A percentile compares a stretch with the other conserved stretches of the same genome.
Evolutionary conservation across 805 yeast genomes (phyloP).

Genomic region (Priceomyces carsonii): DNA sequence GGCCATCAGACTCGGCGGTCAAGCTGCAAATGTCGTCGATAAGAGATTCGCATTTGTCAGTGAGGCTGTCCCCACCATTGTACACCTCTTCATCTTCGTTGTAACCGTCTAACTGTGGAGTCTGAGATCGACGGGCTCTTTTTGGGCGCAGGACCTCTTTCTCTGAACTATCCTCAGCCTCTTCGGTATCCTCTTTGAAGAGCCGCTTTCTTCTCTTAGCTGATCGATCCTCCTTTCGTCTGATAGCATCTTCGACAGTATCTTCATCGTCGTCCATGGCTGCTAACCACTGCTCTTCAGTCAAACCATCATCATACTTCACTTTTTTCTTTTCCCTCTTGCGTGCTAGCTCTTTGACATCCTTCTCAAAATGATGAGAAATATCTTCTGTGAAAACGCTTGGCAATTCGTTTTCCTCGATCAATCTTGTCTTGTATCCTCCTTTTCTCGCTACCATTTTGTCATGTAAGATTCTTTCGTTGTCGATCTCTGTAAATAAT

Average conservation of each 20-base stretch:
- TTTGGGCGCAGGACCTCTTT: slow-evolving; percentile 19
- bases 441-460: slow-evolving; percentile 30
- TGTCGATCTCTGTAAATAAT: slow-evolving; percentile 60
- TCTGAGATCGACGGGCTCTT: slow-evolving; percentile 16
- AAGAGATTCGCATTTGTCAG: slow-evolving; percentile 31
- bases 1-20: slow-evolving; percentile 46
- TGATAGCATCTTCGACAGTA: slow-evolving; percentile 59
- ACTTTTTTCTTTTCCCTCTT: slow-evolving; percentile 77
- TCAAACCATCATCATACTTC: slow-evolving; percentile 83
- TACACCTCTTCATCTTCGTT: slow-evolving; percentile 28
- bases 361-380: slow-evolving; percentile 50
- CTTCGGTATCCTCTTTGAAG: slow-evolving; percentile 20
- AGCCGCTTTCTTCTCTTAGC: slow-evolving; percentile 34
- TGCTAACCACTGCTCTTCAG: slow-evolving; percentile 92
- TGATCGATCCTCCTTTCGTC: slow-evolving; percentile 47
- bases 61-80: slow-evolving; percentile 17
- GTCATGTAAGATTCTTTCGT: slow-evolving; percentile 47
- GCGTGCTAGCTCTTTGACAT: slow-evolving; percentile 52
- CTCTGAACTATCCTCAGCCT: slow-evolving; percentile 26
- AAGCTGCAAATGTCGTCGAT: slow-evolving; percentile 44
- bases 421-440: slow-evolving; percentile 51
- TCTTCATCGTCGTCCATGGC: slow-evolving; percentile 76
- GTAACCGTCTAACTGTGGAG: slow-evolving; percentile 16
- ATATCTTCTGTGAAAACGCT: slow-evolving; percentile 72
- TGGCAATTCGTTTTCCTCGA: slow-evolving; percentile 74